Evolutionary conservation across 164 flowering plant genomes (phyloP).

Genomic region (Vitis labrusca): DNA sequence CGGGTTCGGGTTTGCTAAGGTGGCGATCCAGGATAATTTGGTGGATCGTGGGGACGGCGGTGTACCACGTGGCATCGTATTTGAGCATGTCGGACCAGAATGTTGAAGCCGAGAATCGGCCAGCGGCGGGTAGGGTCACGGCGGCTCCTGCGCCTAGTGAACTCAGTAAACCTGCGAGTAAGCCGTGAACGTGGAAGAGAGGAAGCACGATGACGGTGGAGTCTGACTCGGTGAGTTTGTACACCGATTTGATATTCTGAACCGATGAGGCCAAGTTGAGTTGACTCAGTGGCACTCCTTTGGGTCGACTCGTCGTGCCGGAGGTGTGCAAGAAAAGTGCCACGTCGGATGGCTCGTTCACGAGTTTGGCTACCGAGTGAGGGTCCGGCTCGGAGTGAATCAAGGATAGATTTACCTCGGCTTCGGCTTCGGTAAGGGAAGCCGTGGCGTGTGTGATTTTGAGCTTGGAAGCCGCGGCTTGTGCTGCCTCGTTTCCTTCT

Average conservation of each 20-base stretch:
- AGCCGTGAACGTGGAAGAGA: conserved; percentile 90
- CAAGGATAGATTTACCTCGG: conserved; percentile 26
- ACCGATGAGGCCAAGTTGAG: conserved; percentile 71
- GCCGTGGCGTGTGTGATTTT: conserved; percentile 58
- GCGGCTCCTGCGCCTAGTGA: conserved; percentile 79
- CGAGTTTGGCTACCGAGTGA: conserved; percentile 20
- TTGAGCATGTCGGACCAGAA: conserved; percentile 82
- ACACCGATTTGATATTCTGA: conserved; percentile 65
- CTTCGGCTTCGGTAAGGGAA: conserved; percentile 24
- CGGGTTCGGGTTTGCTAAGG: conserved; percentile 47
- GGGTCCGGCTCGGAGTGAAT: conserved; percentile 19
- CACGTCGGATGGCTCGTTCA: conserved; percentile 72
- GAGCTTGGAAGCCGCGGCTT: conserved; percentile 76
- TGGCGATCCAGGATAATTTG: conserved; percentile 91
- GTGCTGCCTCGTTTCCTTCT: conserved; percentile 59
- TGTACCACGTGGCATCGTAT: conserved; percentile 89
- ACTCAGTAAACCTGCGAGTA: conserved; percentile 66
- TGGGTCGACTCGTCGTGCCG: conserved; percentile 95
- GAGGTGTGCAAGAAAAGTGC: conserved; percentile 95
- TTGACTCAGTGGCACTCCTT: conserved; percentile 91
- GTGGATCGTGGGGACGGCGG: conserved; percentile 95
- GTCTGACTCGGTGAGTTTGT: conserved; percentile 70
- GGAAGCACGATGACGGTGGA: conserved; percentile 90
- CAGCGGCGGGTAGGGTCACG: conserved; percentile 79
- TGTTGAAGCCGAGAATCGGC: conserved; percentile 88